Evolutionary conservation across 176 grass and related monocot species (phyloP).

Genomic region (Lolium perenne): DNA sequence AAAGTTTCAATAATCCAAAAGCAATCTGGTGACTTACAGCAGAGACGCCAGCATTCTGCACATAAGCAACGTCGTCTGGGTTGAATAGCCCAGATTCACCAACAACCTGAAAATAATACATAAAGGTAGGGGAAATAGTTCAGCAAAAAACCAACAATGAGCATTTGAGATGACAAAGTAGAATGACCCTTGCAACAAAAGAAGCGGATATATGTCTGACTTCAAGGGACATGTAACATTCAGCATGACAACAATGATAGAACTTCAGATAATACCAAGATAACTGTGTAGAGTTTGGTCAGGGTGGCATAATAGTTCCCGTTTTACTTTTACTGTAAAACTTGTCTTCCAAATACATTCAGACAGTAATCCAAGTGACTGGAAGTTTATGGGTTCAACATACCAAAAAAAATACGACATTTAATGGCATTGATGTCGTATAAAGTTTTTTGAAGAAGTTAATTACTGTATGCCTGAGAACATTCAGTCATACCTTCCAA

Average conservation of each 20-base stretch:
- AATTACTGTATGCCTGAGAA: neutral
- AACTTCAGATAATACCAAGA: neutral
- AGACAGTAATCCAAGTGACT: neutral
- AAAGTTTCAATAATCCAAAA: neutral
- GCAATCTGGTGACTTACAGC: slow-evolving; percentile 59
- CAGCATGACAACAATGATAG: neutral
- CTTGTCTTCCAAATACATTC: neutral
- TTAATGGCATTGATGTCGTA: neutral
- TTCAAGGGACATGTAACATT: neutral
- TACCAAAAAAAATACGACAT: neutral
- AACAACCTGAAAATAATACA: slow-evolving; percentile 62
- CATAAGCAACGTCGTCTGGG: slow-evolving; percentile 79
- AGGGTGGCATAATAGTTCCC: neutral
- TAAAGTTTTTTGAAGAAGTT: neutral
- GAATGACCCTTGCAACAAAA: too few species aligned
- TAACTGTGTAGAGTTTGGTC: slow-evolving; percentile 15
- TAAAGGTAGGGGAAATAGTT: neutral
- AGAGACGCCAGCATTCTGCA: slow-evolving; percentile 81
- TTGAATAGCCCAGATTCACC: slow-evolving; percentile 87
- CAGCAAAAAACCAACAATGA: neutral
- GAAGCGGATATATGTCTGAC: neutral
- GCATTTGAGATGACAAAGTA: neutral
- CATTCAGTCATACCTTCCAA: neutral
- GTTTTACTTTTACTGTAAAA: neutral
- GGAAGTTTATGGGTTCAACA: neutral